Conservation (phyloP, 108 stramenopile species). For the Cylindrotheca fusiformis region DNA sequence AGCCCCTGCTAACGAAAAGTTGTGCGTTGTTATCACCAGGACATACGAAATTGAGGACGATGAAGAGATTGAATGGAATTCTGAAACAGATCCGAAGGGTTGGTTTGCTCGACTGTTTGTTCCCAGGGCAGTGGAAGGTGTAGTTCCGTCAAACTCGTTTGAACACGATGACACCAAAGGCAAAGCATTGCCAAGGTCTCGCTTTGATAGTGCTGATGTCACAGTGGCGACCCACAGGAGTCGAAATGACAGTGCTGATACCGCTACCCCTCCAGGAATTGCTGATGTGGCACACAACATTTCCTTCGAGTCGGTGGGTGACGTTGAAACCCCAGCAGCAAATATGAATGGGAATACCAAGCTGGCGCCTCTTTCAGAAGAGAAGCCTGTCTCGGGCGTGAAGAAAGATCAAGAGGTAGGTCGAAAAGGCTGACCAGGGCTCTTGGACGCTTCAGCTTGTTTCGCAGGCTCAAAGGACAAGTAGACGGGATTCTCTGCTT, state of each 20-base stretch:
- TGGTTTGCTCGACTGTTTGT: slow-evolving; percentile 27
- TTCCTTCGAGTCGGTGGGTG: too few species aligned
- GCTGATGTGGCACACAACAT: too few species aligned
- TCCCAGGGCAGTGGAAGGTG: slow-evolving; percentile 10
- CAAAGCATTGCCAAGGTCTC: slow-evolving; percentile 7
- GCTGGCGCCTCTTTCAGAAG: too few species aligned
- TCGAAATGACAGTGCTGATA: background rate
- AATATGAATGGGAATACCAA: too few species aligned
- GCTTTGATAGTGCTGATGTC: slow-evolving; percentile 25
- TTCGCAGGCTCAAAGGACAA: too few species aligned
- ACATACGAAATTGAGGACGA: slow-evolving; percentile 49
- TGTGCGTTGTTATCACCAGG: slow-evolving; percentile 48
- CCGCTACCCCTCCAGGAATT: too few species aligned
- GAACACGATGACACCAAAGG: background rate
- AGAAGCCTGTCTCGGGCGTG: too few species aligned
- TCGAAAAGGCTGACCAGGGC: too few species aligned
- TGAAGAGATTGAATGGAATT: slow-evolving; percentile 12
- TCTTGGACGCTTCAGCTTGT: too few species aligned
- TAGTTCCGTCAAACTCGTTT: slow-evolving; percentile 5
- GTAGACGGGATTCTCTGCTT: too few species aligned
- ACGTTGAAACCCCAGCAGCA: too few species aligned
- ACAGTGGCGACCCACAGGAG: slow-evolving; percentile 16
- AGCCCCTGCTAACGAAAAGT: slow-evolving; percentile 66
- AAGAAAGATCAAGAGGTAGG: too few species aligned
- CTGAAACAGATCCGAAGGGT: slow-evolving; percentile 8